Base-by-base conservation (phyloP, 768 basidiomycete genomes). In the Boletus rex-veris region DNA sequence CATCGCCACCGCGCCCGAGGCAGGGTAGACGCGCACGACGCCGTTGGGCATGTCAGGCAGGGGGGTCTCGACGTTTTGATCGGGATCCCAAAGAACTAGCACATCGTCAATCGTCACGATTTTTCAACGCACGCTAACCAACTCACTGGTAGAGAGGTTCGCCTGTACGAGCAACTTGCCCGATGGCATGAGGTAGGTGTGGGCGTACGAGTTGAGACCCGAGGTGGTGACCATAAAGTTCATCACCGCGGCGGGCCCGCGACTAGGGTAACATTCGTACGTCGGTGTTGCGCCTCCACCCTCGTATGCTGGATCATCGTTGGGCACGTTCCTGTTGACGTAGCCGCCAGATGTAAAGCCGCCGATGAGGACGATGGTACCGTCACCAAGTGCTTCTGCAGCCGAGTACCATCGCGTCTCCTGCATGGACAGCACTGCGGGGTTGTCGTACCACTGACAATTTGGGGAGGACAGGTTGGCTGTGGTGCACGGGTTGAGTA, bases 1-100 rank as follows among this genome's bases (percentile, higher is more conserved):
- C 88, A 98, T 92, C 38, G 88, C 88, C 3, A 80, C 80, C 0
- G 88, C 95, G 31, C 90, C 92, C 9, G 92, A 92, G 0, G 88
- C 95, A 9, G 93, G 93, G 64, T 95, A 95, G 5, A 92, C 88
- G 30, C 92, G 86, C 19, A 81, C 83, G 42, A 95, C 83, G 41
- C 77, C 73, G 30, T 76, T 75, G 1, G 89, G 90, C 88, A 90
- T 90, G 57, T 80, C 71, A 3, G 90, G 89, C 11, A 91, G 77
- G 3, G 74, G 73, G 0, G 77, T 83, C 66, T 90, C 87, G 5
- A 67, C 49, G 64, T 89, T 88, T 30, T 65, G 70, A 6, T 71
- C 62, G 39, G 79, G 75, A 54, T 89, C 80, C 77, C 76, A 81
- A 6, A 81, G 61, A 10, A 76, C 79, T 79, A 45, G 44, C 10